Evolutionary conservation across 371 early-diverging fungal species (phyloP).

Genomic region (Lichtheimia corymbifera): DNA sequence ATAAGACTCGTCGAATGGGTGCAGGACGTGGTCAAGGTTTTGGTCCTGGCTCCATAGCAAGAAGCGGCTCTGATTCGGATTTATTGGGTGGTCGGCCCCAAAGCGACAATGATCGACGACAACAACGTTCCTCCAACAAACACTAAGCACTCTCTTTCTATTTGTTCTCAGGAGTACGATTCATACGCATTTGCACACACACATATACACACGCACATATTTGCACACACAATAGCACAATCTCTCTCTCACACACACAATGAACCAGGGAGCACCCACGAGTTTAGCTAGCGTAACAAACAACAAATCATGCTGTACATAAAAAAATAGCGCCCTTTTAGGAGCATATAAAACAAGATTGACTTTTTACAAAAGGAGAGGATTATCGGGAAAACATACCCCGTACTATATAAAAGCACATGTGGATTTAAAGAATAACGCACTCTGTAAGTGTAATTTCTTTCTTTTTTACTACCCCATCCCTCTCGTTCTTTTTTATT

Average conservation of each 20-base stretch:
- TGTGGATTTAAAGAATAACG: too few relatives aligned
- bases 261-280: too few relatives aligned
- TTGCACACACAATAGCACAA: too few relatives aligned
- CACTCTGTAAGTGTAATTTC: too few relatives aligned
- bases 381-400: too few relatives aligned
- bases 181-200: too few relatives aligned
- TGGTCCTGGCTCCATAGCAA: neutral
- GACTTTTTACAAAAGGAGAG: neutral
- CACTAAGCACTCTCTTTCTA: too few relatives aligned
- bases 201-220: too few relatives aligned
- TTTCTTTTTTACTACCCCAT: too few relatives aligned
- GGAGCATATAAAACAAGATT: constrained; percentile 4
- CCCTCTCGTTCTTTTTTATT: neutral
- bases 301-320: neutral
- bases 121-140: neutral
- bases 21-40: neutral
- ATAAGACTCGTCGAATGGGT: neutral
- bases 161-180: too few relatives aligned
- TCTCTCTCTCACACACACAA: too few relatives aligned
- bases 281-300: neutral
- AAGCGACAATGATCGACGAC: constrained; percentile 12
- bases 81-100: constrained; percentile 3
- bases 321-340: constrained; percentile 1
- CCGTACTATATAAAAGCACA: too few relatives aligned
- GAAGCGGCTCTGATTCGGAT: constrained; percentile 21